Conservation (phyloP, 2,329 filamentous ascomycete species). For the Xylaria digitata region DNA sequence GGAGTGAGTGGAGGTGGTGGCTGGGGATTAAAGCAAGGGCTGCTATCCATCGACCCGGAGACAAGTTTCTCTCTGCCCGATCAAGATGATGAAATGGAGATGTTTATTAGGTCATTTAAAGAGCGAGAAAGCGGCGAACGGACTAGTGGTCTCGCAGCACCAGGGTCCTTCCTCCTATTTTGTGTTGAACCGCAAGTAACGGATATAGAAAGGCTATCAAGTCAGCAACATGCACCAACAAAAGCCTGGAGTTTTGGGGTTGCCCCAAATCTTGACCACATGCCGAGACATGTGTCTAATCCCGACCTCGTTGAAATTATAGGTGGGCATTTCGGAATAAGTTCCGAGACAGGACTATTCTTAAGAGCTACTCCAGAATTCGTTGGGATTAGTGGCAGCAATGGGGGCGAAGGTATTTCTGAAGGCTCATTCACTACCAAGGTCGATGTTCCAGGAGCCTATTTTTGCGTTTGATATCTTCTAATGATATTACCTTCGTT, state of each 20-base stretch:
- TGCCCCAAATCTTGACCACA: conserved; percentile 38
- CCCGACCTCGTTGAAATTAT: conserved; percentile 46
- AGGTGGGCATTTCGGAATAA: conserved; percentile 67
- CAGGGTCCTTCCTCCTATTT: conserved; percentile 75
- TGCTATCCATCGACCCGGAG: conserved; percentile 82
- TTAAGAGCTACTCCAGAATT: conserved; percentile 47
- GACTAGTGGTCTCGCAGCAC: conserved; percentile 67
- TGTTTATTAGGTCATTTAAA: conserved; percentile 63
- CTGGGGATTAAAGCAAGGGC: conserved; percentile 83
- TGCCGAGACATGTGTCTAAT: conserved; percentile 31
- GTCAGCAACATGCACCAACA: conserved; percentile 21
- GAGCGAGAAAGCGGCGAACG: conserved; percentile 50
- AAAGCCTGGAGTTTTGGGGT: conserved; percentile 44
- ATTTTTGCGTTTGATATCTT: conserved; percentile 29
- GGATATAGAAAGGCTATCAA: conserved; percentile 31
- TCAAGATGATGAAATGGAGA: conserved; percentile 64
- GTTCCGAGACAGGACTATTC: conserved; percentile 71
- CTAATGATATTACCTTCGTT: not conserved
- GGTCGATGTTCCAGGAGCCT: conserved; percentile 46
- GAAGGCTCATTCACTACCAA: conserved; percentile 45
- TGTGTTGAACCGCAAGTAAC: conserved; percentile 59
- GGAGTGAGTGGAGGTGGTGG: conserved; percentile 83
- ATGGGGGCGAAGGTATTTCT: conserved; percentile 6
- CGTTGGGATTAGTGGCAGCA: conserved; percentile 2
- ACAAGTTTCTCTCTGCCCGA: conserved; percentile 62